phyloP scores from a whole-genome alignment of 1,284 basidiomycete species.

The Irpex sp. region DNA sequence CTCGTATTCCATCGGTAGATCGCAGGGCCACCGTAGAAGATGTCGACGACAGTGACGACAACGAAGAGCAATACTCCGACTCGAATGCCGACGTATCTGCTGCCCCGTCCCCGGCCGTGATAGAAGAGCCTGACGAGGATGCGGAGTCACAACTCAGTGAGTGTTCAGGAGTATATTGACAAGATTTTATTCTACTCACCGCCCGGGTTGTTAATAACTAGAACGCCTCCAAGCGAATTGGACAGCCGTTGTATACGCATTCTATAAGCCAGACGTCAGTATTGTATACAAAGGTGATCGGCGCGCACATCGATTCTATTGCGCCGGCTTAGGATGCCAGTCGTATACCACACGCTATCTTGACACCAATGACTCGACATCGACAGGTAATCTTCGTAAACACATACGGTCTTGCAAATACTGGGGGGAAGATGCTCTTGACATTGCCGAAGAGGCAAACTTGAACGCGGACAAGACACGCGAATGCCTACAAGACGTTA shows the following conservation, averaged over 20 bases:
- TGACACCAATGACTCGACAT: conserved; percentile 1
- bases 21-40: neutral
- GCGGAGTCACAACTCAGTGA: neutral
- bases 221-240: neutral
- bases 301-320: conserved; percentile 2
- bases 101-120: neutral
- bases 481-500: conserved; percentile 12
- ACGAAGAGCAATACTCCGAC: too few relatives aligned
- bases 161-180: too few relatives aligned
- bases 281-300: neutral
- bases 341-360: conserved; percentile 2
- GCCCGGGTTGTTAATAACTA: neutral
- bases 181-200: too few relatives aligned
- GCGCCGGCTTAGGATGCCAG: neutral
- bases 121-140: neutral
- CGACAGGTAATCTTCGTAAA: conserved; percentile 1
- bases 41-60: neutral
- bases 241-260: conserved; percentile 3
- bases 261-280: neutral
- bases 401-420: neutral
- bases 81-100: too few relatives aligned
- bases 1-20: too few relatives aligned
- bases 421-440: conserved; percentile 4
- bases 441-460: neutral
- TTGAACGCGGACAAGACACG: conserved; percentile 8